Conservation (phyloP, 2,329 filamentous ascomycete species). For the Hypoxylon sp. region DNA sequence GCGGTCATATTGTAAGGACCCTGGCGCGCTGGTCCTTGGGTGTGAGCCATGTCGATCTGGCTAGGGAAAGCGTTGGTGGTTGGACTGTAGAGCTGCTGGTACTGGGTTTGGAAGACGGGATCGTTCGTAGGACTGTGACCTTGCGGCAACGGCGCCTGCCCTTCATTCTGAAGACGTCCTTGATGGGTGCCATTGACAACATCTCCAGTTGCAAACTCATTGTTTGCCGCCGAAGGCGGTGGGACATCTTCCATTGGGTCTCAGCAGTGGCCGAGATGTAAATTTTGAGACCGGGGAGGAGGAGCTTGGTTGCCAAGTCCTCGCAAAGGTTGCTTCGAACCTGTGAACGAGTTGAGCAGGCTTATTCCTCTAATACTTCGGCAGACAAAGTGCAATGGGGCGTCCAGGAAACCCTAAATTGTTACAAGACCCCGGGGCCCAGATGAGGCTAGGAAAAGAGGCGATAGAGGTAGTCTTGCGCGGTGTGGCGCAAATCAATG, state of each 20-base stretch:
- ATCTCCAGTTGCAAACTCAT: conserved; percentile 51
- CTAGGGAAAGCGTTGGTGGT: conserved; percentile 59
- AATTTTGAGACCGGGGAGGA: conserved; percentile 35
- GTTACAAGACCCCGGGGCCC: conserved; percentile 23
- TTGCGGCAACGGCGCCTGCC: conserved; percentile 42
- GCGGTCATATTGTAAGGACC: conserved; percentile 64
- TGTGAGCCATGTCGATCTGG: conserved; percentile 60
- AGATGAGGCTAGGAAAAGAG: conserved; percentile 38
- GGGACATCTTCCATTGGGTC: conserved; percentile 56
- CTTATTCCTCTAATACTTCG: conserved; percentile 41
- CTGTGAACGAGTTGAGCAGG: conserved; percentile 33
- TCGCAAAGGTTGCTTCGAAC: conserved; percentile 30
- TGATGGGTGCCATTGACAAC: conserved; percentile 40
- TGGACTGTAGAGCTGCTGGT: conserved; percentile 53
- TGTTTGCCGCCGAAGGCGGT: conserved; percentile 50
- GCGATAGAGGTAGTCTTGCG: conserved; percentile 40
- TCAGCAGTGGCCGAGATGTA: conserved; percentile 33
- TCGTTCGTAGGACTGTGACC: conserved; percentile 45
- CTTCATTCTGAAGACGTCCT: conserved; percentile 46
- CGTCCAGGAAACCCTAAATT: conserved; percentile 42
- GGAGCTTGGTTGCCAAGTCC: conserved; percentile 37
- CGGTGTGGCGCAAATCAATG: conserved; percentile 45
- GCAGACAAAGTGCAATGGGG: conserved; percentile 38
- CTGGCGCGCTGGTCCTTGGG: conserved; percentile 52
- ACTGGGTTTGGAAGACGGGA: conserved; percentile 51